A percentile compares a stretch with the other conserved stretches of the same genome.
Conservation (phyloP, 2,329 filamentous ascomycete species). For the Ramichloridium luteum region DNA sequence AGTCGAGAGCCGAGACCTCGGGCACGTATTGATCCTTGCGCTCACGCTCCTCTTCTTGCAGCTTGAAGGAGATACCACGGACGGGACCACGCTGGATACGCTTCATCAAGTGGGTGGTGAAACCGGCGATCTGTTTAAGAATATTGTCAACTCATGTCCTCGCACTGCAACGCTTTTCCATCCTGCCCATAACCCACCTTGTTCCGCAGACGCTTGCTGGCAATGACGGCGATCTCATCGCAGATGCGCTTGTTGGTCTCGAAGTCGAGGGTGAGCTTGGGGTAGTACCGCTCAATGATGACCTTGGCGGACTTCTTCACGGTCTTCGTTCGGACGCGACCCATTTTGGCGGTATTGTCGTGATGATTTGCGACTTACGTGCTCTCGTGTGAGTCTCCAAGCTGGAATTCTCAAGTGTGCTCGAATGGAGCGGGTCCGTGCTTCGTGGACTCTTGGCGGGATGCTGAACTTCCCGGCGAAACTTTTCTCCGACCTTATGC, state of each 20-base stretch:
- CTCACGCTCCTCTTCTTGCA: slow-evolving; percentile 99
- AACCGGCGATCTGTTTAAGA: slow-evolving; percentile 78
- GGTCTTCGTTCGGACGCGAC: slow-evolving; percentile 49
- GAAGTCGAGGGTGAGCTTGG: slow-evolving; percentile 97
- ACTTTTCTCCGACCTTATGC: background rate
- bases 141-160: background rate
- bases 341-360: slow-evolving; percentile 36
- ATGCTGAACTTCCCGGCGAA: background rate
- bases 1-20: slow-evolving; percentile 96
- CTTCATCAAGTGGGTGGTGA: slow-evolving; percentile 97
- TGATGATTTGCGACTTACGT: slow-evolving; percentile 2
- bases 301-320: slow-evolving; percentile 92
- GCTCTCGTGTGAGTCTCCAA: background rate
- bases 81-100: slow-evolving; percentile 98
- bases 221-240: slow-evolving; percentile 99
- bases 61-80: slow-evolving; percentile 99
- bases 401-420: background rate
- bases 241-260: slow-evolving; percentile 99
- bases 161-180: background rate
- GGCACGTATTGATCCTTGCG: slow-evolving; percentile 99
- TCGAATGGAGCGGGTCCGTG: background rate
- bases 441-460: background rate
- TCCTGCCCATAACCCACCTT: slow-evolving; percentile 50
- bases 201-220: slow-evolving; percentile 97
- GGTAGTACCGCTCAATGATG: slow-evolving; percentile 95